phyloP scores from a whole-genome alignment of 768 basidiomycete species.

The Mycena metata region DNA sequence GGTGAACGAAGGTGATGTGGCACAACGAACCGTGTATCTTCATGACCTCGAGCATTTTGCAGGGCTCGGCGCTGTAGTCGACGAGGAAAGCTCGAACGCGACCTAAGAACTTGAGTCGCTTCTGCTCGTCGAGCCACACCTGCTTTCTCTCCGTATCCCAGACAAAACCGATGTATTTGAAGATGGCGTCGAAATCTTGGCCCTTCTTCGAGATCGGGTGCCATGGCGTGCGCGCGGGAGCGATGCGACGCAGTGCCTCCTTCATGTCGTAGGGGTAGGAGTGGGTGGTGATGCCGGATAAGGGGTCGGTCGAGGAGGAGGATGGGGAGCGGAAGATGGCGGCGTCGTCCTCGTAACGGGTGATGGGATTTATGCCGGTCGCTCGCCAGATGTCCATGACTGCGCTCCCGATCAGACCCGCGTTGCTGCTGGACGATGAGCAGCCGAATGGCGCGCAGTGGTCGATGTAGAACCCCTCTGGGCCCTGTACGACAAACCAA shows the following conservation, averaged over 20 bases:
- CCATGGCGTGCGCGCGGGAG: not conserved
- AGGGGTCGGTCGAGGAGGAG: not conserved
- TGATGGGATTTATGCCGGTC: slow-evolving; percentile 35
- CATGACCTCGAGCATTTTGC: not conserved
- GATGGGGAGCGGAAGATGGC: slow-evolving; percentile 37
- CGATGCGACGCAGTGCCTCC: not conserved
- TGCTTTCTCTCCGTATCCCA: not conserved
- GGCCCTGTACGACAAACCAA: slow-evolving; percentile 48
- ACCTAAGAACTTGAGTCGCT: slow-evolving; percentile 38
- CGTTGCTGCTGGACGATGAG: slow-evolving; percentile 45
- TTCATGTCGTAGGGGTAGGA: not conserved
- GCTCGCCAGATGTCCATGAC: slow-evolving; percentile 47
- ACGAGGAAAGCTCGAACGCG: not conserved
- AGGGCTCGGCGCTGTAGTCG: not conserved
- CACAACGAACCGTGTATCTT: slow-evolving; percentile 20
- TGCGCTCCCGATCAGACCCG: slow-evolving; percentile 48
- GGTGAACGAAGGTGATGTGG: slow-evolving; percentile 14
- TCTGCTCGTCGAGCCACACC: not conserved
- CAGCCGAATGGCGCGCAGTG: slow-evolving; percentile 49
- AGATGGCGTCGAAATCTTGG: not conserved
- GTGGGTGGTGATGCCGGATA: not conserved
- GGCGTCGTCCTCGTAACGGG: slow-evolving; percentile 50
- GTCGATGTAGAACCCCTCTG: slow-evolving; percentile 46
- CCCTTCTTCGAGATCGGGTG: not conserved
- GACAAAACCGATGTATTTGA: not conserved